Evolutionary conservation across 2,329 filamentous ascomycete genomes (phyloP), one percentile per base, ranked within the genome.

Genomic region (Fusarium albosuccineum): DNA sequence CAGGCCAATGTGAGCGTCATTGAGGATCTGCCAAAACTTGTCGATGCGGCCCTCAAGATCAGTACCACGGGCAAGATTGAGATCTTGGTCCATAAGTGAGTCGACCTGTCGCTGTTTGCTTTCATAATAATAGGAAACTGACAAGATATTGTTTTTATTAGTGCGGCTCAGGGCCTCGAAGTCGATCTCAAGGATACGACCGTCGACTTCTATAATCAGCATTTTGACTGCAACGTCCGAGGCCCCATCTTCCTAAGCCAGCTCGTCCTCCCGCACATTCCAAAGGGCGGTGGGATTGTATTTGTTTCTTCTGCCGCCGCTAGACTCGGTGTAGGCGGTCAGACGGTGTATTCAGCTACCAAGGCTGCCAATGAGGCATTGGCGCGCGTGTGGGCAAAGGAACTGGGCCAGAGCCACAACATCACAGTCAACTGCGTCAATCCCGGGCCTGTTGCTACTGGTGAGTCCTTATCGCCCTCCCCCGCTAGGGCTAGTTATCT

Each of bases 291-390:
- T 0, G 75, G 78, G 0, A 75, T 80, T 2, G 69, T 80, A n/a
- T 72, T 75, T 27, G 61, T 80, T 4, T 78, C 77, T 1, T 78
- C 77, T 0, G 71, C 72, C 4, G 72, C 66, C n/a, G 76, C 77
- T 2, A 68, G 76, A 1, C 56, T 75, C 3, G 78, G 76, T 1
- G 62, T 75, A 3, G 60, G 74, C 2, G 68, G 61, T 0, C 66
- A 76, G 34, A 73, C 76, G 0, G 73, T 80, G 0, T 80, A 81
- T 33, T 75, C 67, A 0, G 70, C 76, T 3, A 76, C 76, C 0
- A 80, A 80, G 50, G 78, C 76, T 8, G 78, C 78, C 0, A 58
- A 71, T 26, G 77, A 78, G 48, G 71, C 71, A 1, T 34, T 76
- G 2, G 66, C 61, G 2, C 70, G 75, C 3, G 72, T 72, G 0